These are phyloP conservation scores for Vitis cinerea DNA, from an alignment of 164 flowering plant species.

Conservation along the genomic window DNA sequence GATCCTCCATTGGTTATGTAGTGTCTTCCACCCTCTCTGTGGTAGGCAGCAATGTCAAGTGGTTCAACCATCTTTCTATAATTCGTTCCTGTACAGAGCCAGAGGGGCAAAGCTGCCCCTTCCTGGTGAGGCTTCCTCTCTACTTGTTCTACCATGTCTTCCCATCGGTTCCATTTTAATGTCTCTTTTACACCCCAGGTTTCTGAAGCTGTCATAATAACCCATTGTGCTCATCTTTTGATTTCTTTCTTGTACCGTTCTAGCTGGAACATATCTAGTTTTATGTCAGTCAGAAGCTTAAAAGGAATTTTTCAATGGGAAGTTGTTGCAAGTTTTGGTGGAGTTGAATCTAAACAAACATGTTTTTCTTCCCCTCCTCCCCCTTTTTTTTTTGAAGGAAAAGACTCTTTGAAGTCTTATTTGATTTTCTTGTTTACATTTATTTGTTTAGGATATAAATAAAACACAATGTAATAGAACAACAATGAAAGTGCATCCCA, in stretches of 20 bases:
- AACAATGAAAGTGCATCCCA: no score
- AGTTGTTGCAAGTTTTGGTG: no score
- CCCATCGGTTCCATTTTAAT: neutral
- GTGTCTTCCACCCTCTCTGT: slow-evolving; percentile 13
- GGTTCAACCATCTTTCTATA: slow-evolving; percentile 57
- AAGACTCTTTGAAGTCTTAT: no score
- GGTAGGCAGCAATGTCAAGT: slow-evolving; percentile 50
- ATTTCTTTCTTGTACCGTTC: slow-evolving; percentile 30
- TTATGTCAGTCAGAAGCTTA: slow-evolving; percentile 20
- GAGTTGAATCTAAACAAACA: no score
- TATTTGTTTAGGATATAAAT: no score
- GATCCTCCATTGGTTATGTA: slow-evolving; percentile 27
- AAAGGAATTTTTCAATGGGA: no score
- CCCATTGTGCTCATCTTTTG: no score
- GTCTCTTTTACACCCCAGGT: neutral
- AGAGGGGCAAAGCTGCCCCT: slow-evolving; percentile 18
- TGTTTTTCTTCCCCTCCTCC: no score
- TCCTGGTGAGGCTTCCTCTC: slow-evolving; percentile 38
- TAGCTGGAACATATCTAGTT: slow-evolving; percentile 30
- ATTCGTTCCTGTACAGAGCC: slow-evolving; percentile 41
- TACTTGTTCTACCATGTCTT: slow-evolving; percentile 24
- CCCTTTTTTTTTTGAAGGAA: no score
- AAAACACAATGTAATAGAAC: no score
- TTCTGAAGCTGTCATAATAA: slow-evolving; percentile 19
- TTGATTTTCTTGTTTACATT: no score